Evolutionary conservation across 306 rosid genomes (phyloP).

Genomic region (Boehmeria nivea): DNA sequence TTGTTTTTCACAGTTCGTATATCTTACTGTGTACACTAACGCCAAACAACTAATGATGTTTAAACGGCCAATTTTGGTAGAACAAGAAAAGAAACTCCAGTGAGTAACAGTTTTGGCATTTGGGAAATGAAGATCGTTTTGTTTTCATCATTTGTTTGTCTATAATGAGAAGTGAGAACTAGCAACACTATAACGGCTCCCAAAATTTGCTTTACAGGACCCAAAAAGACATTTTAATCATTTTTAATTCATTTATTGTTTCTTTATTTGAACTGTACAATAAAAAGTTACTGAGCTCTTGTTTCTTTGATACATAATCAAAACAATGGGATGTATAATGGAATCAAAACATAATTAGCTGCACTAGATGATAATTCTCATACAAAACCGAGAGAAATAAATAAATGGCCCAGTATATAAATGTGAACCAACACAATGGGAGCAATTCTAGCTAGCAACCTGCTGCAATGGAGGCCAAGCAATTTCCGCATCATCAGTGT

Average conservation of each 20-base stretch:
- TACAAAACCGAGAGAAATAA: neutral
- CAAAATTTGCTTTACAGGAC: too few relatives aligned
- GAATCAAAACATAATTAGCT: neutral
- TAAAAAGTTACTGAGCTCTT: neutral
- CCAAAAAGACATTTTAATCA: too few relatives aligned
- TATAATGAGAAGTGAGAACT: neutral
- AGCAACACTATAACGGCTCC: neutral
- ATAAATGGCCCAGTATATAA: neutral
- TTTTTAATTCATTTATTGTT: neutral
- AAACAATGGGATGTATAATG: neutral
- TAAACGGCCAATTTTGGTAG: conserved; percentile 34
- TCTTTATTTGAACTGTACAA: conserved; percentile 1
- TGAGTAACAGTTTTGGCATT: too few relatives aligned
- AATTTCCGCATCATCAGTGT: conserved; percentile 53
- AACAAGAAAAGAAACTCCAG: conserved; percentile 49
- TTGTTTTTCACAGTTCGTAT: conserved; percentile 79
- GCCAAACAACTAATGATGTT: conserved; percentile 60
- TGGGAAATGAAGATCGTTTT: too few relatives aligned
- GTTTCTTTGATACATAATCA: neutral
- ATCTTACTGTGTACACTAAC: conserved; percentile 54
- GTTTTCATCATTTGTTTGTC: too few relatives aligned
- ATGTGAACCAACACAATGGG: neutral
- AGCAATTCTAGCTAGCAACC: conserved; percentile 38
- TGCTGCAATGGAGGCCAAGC: conserved; percentile 81
- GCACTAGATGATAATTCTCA: neutral